Evolutionary conservation across 495 filamentous ascomycete species (phyloP).

Genomic region (Echria macrotheca): DNA sequence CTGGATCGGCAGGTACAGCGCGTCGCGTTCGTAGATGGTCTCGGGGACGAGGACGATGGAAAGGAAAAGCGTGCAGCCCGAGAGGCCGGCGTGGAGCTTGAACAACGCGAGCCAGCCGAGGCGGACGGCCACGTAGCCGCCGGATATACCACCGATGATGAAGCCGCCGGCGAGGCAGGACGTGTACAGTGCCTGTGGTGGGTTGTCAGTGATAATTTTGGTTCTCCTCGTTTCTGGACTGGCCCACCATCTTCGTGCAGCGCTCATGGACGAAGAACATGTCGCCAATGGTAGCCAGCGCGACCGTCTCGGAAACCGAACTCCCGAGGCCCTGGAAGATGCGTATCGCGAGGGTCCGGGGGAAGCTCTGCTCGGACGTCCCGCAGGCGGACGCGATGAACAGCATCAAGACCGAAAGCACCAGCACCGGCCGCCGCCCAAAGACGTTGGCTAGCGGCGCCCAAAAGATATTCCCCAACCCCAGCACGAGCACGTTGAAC

Average conservation of each 20-base stretch:
- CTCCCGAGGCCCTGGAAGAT: constrained; percentile 50
- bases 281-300: constrained; percentile 49
- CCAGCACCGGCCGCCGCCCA: constrained; percentile 49
- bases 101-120: constrained; percentile 42
- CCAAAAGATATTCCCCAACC: constrained; percentile 39
- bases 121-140: constrained; percentile 42
- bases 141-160: constrained; percentile 41
- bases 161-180: constrained; percentile 47
- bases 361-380: constrained; percentile 37
- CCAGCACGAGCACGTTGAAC: constrained; percentile 25
- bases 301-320: constrained; percentile 48
- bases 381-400: constrained; percentile 44
- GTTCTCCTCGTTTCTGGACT: not conserved
- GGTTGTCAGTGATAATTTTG: not conserved
- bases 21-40: constrained; percentile 42
- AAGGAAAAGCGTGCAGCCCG: constrained; percentile 8
- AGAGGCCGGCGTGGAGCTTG: constrained; percentile 40
- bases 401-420: constrained; percentile 43
- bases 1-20: constrained; percentile 16
- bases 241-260: constrained; percentile 42
- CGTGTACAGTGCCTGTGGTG: constrained; percentile 43
- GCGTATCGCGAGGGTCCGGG: constrained; percentile 39
- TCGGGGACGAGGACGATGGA: constrained; percentile 51
- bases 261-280: constrained; percentile 50
- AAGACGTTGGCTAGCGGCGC: constrained; percentile 53